These are phyloP conservation scores for Komagataella pastoris DNA, from an alignment of 805 yeast species.

Conservation along the genomic window DNA sequence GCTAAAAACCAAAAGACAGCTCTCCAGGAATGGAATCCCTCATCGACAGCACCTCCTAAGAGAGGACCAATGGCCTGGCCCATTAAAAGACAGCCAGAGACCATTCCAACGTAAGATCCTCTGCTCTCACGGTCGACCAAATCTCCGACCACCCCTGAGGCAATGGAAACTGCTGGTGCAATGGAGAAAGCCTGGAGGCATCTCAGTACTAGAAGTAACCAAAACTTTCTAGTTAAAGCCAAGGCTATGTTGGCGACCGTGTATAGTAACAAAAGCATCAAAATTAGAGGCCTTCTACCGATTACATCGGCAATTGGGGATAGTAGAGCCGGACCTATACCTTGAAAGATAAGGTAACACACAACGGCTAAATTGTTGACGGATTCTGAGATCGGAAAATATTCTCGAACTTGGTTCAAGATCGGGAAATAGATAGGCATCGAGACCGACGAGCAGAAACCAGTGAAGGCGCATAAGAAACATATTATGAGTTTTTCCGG, in stretches of 20 bases:
- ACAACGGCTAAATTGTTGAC: slow-evolving; percentile 53
- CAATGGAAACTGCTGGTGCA: slow-evolving; percentile 55
- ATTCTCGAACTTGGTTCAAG: slow-evolving; percentile 32
- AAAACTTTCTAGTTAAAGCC: slow-evolving; percentile 36
- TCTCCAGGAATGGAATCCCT: slow-evolving; percentile 45
- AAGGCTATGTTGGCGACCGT: slow-evolving; percentile 47
- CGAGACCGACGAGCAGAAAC: slow-evolving; percentile 56
- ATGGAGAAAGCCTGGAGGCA: slow-evolving; percentile 63
- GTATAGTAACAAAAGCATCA: slow-evolving; percentile 33
- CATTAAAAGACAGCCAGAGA: slow-evolving; percentile 41
- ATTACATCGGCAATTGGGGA: slow-evolving; percentile 48
- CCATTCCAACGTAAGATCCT: slow-evolving; percentile 53
- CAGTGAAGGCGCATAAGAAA: slow-evolving; percentile 27
- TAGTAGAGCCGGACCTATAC: slow-evolving; percentile 48
- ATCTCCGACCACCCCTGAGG: slow-evolving; percentile 58
- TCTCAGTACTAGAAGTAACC: slow-evolving; percentile 43
- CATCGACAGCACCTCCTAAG: slow-evolving; percentile 31
- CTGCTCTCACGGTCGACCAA: slow-evolving; percentile 42
- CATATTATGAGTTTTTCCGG: slow-evolving; percentile 28
- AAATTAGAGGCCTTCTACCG: slow-evolving; percentile 56
- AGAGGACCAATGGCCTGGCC: slow-evolving; percentile 68
- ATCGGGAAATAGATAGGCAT: slow-evolving; percentile 67
- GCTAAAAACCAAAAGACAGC: slow-evolving; percentile 54
- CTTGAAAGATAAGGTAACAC: slow-evolving; percentile 57
- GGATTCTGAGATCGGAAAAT: slow-evolving; percentile 38